Conservation (phyloP, 129 eudicot species). For the Pulicaria dysenterica region DNA sequence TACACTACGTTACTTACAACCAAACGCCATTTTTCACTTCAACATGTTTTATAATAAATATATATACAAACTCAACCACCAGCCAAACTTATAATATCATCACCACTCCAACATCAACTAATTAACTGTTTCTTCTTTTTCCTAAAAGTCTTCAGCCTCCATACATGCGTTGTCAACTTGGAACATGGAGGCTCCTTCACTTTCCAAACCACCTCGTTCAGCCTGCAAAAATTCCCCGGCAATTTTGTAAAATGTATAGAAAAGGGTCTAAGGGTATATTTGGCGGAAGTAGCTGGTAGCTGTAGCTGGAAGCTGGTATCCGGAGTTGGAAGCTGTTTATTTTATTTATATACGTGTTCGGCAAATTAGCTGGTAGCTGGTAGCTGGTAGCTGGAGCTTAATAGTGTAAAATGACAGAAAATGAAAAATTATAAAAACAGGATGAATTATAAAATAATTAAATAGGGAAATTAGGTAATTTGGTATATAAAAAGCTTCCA, state of each 20-base stretch:
- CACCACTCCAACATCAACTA: background rate
- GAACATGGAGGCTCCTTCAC: conserved; percentile 37
- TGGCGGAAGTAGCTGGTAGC: too few species aligned
- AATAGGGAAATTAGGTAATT: too few species aligned
- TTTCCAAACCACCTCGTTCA: conserved; percentile 44
- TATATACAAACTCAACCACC: conserved; percentile 9
- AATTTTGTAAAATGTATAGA: background rate
- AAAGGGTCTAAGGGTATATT: background rate
- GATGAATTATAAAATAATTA: too few species aligned
- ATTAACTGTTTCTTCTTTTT: background rate
- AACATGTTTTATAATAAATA: conserved; percentile 3
- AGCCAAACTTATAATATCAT: background rate
- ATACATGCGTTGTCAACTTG: conserved; percentile 26
- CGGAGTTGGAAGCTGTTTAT: too few species aligned
- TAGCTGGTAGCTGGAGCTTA: too few species aligned
- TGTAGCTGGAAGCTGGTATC: too few species aligned
- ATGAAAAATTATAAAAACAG: too few species aligned
- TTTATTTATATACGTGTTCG: too few species aligned
- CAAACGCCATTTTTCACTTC: conserved; percentile 4
- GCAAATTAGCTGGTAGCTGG: too few species aligned
- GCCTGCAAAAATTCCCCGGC: conserved; percentile 50
- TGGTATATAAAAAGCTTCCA: too few species aligned
- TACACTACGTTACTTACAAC: conserved; percentile 1
- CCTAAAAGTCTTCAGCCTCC: conserved; percentile 45
- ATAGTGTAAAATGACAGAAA: too few species aligned